Base-by-base conservation (phyloP, 805 yeast genomes). In the Candida sphagnicola region DNA sequence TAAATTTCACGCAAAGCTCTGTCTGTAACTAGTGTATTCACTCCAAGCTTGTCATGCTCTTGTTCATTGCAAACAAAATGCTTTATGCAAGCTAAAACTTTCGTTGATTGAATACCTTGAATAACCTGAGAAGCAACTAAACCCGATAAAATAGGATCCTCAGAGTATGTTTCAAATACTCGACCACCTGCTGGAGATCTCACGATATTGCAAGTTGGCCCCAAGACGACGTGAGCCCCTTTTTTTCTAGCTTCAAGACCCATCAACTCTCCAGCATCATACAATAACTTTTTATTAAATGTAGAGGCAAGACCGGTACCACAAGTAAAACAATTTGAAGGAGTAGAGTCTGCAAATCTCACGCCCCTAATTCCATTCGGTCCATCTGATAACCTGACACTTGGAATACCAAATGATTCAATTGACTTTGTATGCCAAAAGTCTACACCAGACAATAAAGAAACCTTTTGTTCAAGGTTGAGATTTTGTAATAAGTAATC, bases 291-390 rank as follows among this genome's bases (percentile, higher is more conserved):
- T 50, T 70, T 67, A 56, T 79, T 70, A 57, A 73, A 78, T 16
- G 82, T 73, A 3, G 83, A 57, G 2, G 77, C 83, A 51, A 79
- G 51, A 3, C 69, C 82, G 8, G 84, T 76, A 21, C 83, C 84
- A 50, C 76, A 72, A 5, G 84, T 81, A 47, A 79, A 67, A 44
- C 81, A 77, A 43, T 77, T 80, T 31, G 81, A 66, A 5, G 79
- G 78, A 17, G 66, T 62, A 28, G 75, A 66, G 43, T 71, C 61
- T 50, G 76, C 74, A 49, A 77, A 76, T 31, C 60, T 67, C 15
- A 79, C 75, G 18, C 84, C 84, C 45, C 84, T 63, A 34, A 77
- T 66, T 45, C 85, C 85, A 49, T 79, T 79, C 34, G 85, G 85
- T 14, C 85, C 85, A 52, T 79, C 85, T 21, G 59, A 50, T 16